phyloP scores from a whole-genome alignment of 202 grass and related monocot species.

The Elaeis oleifera region DNA sequence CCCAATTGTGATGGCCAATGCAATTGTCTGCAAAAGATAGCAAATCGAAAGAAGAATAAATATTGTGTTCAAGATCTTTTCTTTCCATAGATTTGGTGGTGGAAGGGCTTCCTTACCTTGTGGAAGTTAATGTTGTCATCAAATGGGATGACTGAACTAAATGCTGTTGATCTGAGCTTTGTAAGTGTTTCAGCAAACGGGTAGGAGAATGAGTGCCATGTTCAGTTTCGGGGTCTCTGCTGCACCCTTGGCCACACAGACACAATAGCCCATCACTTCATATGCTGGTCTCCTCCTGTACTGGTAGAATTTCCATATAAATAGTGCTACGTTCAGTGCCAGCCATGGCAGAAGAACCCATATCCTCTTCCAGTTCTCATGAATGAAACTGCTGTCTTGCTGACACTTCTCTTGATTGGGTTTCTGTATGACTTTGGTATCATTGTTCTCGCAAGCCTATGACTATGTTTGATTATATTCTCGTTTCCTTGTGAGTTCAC shows the following conservation, averaged over 20 bases:
- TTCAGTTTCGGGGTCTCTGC: conserved; percentile 88
- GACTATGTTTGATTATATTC: conserved; percentile 10
- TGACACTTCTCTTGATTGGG: conserved; percentile 53
- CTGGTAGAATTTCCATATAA: conserved; percentile 72
- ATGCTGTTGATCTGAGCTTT: conserved; percentile 61
- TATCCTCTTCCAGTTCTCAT: conserved; percentile 97
- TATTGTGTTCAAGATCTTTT: not conserved
- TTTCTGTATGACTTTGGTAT: conserved; percentile 71
- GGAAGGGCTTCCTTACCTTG: conserved; percentile 38
- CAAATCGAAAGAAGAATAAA: not conserved
- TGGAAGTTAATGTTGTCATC: conserved; percentile 99
- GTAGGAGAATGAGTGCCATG: conserved; percentile 92
- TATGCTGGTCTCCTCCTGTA: conserved; percentile 58
- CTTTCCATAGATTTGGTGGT: too few species aligned
- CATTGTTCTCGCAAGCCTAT: conserved; percentile 86
- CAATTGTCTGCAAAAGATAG: conserved; percentile 34
- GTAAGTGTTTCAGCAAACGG: conserved; percentile 93
- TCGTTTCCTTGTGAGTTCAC: conserved; percentile 16
- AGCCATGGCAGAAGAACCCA: conserved; percentile 80
- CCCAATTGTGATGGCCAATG: conserved; percentile 48
- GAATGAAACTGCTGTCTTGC: conserved; percentile 51
- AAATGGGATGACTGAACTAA: conserved; percentile 67
- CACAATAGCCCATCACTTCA: conserved; percentile 92
- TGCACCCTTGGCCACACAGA: conserved; percentile 82
- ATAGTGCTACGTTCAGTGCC: conserved; percentile 45